Evolutionary conservation across 345 rosid genomes (phyloP).

Genomic region (Salix brachista): DNA sequence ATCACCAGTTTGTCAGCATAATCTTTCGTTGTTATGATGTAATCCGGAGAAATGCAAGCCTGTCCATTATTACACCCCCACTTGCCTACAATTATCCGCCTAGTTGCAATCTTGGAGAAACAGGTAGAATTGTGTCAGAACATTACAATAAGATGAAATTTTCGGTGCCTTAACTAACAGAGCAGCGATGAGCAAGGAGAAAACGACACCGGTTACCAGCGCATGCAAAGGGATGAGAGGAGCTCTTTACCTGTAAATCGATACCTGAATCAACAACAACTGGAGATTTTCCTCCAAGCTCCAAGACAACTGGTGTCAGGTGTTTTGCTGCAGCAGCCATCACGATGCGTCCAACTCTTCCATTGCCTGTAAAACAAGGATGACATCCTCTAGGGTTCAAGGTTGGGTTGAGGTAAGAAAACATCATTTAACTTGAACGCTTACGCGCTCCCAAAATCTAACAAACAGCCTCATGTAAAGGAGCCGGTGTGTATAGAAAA

Average conservation of each 20-base stretch:
- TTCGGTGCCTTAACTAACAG: neutral
- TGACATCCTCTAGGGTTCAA: neutral
- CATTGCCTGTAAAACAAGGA: slow-evolving; percentile 55
- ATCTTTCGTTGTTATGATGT: slow-evolving; percentile 68
- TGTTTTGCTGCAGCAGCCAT: slow-evolving; percentile 96
- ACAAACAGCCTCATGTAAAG: neutral
- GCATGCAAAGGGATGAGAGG: neutral
- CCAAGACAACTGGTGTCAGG: slow-evolving; percentile 86
- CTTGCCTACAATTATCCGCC: slow-evolving; percentile 81
- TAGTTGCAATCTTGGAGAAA: slow-evolving; percentile 56
- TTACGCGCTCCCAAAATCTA: neutral
- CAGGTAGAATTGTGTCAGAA: slow-evolving; percentile 17
- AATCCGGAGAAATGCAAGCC: slow-evolving; percentile 87
- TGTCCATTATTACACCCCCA: slow-evolving; percentile 95
- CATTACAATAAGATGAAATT: neutral
- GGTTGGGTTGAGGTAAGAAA: neutral
- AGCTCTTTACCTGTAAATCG: slow-evolving; percentile 51
- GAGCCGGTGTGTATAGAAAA: neutral
- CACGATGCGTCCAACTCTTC: slow-evolving; percentile 67
- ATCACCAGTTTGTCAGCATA: slow-evolving; percentile 70
- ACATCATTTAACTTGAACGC: neutral
- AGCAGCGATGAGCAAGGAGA: neutral
- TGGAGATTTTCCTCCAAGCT: slow-evolving; percentile 96
- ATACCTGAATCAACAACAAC: slow-evolving; percentile 70
- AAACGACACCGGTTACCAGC: neutral